Base-by-base conservation (phyloP, 2,329 filamentous ascomycete species). In the Gyromitra esculenta region DNA sequence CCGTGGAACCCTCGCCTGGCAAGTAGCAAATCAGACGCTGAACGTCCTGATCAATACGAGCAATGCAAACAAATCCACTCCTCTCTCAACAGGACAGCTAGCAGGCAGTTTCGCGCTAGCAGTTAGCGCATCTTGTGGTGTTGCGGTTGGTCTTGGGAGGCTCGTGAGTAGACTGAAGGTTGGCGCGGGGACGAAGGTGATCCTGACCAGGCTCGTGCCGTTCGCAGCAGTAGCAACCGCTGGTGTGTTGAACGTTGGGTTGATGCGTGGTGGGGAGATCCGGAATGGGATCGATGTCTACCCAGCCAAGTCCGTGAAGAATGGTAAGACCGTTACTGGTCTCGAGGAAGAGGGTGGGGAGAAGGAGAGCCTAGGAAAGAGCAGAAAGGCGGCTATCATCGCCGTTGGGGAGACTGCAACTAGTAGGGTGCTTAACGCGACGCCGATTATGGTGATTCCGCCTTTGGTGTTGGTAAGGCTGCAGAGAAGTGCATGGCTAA, bases 41-140 rank as follows among this genome's bases (percentile, higher is more conserved):
- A 99, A 99, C 83, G 96, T 99, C 37, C 95, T 93, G 80, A 95
- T 99, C 87, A 99, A 99, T 88, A 94, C 90, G 83, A 92, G 95
- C 82, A 99, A 99, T 84, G 93, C 95, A 79, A 99, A 99, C 88
- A 99, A 99, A 84, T 97, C 94, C 50, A 94, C 93, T 1, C 93
- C 95, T 0, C 88, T 98, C 78, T 92, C 92, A 21, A 91, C 89
- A 75, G 89, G 89, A 25, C 92, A 93, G 80, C 90, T 99, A 78
- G 88, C 91, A 78, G 91, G 97, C 84, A 97, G 94, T 66, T 99
- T 98, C 86, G 89, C 92, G 82, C 88, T 97, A 77, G 96, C 96
- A 69, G 96, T 99, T 21, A 91, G 92, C 72, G 95, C 96, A 41
- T 97, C 93, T 13, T 99, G 96, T 85, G 92, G 92, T 79, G 96